Percentiles rank a stretch among this genome's conserved stretches.
These are phyloP conservation scores for Melastoma candidum DNA, from an alignment of 441 rosid species.

Conservation along the genomic window DNA sequence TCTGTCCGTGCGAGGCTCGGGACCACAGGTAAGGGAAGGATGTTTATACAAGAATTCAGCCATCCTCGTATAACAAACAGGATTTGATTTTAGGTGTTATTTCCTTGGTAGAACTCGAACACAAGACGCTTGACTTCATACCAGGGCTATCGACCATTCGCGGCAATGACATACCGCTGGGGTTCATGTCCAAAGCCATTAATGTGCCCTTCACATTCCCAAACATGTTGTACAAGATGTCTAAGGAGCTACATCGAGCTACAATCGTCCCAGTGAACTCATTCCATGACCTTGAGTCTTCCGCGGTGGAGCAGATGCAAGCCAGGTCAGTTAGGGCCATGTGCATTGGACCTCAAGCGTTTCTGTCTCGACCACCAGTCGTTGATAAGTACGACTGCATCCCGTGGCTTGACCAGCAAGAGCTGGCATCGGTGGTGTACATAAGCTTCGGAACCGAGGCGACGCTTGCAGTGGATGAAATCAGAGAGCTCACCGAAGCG, in stretches of 20 bases:
- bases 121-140: slow-evolving; percentile 31
- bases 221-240: slow-evolving; percentile 36
- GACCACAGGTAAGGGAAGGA: neutral
- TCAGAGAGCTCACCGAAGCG: slow-evolving; percentile 3
- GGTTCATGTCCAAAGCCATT: slow-evolving; percentile 27
- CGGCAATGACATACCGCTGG: slow-evolving; percentile 46
- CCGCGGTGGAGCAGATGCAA: slow-evolving; percentile 16
- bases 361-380: slow-evolving; percentile 8
- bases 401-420: slow-evolving; percentile 5
- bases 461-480: neutral
- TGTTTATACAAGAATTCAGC: neutral
- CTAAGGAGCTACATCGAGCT: slow-evolving; percentile 33
- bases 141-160: slow-evolving; percentile 48
- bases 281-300: slow-evolving; percentile 44
- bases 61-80: neutral
- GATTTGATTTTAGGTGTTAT: neutral
- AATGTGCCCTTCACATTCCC: slow-evolving; percentile 34
- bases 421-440: slow-evolving; percentile 9
- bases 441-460: slow-evolving; percentile 9
- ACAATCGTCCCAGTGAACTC: slow-evolving; percentile 42
- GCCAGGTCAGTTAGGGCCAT: slow-evolving; percentile 12
- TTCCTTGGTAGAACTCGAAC: slow-evolving; percentile 15
- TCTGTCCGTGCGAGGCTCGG: neutral
- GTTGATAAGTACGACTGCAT: slow-evolving; percentile 3
- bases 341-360: slow-evolving; percentile 35